phyloP scores from a whole-genome alignment of 2,329 filamentous ascomycete genomes.

The Aspergillus latus region DNA sequence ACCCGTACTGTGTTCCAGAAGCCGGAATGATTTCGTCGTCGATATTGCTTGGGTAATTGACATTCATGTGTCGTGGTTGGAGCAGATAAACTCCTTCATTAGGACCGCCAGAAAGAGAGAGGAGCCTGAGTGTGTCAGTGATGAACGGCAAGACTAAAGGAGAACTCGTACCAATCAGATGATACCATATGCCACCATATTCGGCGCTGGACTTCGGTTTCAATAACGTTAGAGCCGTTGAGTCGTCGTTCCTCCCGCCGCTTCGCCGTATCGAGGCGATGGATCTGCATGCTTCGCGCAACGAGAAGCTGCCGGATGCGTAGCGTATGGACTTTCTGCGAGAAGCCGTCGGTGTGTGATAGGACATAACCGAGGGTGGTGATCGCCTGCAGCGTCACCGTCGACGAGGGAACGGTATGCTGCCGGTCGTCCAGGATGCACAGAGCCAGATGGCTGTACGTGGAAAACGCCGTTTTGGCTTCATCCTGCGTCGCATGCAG shows the following conservation, averaged over 20 bases:
- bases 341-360: not conserved
- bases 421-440: not conserved
- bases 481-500: conserved; percentile 3
- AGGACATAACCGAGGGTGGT: not conserved
- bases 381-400: not conserved
- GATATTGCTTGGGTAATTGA: conserved; percentile 21
- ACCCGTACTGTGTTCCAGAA: not conserved
- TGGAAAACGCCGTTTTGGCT: not conserved
- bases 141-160: not conserved
- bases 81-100: conserved; percentile 24
- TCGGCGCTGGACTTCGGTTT: conserved; percentile 25
- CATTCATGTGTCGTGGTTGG: conserved; percentile 26
- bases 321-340: conserved; percentile 1
- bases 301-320: not conserved
- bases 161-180: conserved; percentile 23
- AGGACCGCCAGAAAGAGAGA: conserved; percentile 20
- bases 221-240: conserved; percentile 21
- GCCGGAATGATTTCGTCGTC: conserved; percentile 23
- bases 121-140: conserved; percentile 17
- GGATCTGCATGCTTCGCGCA: conserved; percentile 8
- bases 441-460: not conserved
- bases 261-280: conserved; percentile 5
- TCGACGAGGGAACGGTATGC: not conserved
- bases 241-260: not conserved
- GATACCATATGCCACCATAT: conserved; percentile 28